Evolutionary conservation across 1,284 basidiomycete species (phyloP), one percentile per base, ranked within the genome.

Genomic region (Rhodotorula sp.): DNA sequence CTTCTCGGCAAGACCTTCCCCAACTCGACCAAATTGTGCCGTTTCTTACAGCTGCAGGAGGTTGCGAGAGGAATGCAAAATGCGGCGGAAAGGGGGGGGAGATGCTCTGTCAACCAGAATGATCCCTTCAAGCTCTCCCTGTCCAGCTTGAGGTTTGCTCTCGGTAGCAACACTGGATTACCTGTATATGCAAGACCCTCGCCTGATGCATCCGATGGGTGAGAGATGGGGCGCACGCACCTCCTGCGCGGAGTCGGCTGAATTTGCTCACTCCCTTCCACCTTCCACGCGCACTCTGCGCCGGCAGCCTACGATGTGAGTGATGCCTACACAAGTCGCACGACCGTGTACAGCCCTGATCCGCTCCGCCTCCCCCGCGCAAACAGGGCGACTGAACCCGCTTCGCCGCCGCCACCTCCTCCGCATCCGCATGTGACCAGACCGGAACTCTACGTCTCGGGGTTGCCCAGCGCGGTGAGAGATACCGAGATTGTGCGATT

Each of bases 401-500:
- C 57, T 14, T 34, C 57, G 38, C n/a, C 52, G 10, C 47, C 50
- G 8, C 34, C 34, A n/a, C 50, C 55, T 3, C 55, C 45, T 23
- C 61, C 59, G 19, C 45, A 68, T 52, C 58, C 69, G 12, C 49
- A 57, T 63, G 54, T 68, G 43, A 23, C 38, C 5, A 12, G 18
- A 16, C 67, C 72, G 6, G 14, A 54, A 2, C 69, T 76, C 34
- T 66, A 59, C 58, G 34, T 69, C 38, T 60, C 61, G 3, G 75
- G 75, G 5, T 34, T 74, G 7, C 15, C 49, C 1, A 18, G 43
- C 6, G 28, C 47, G 14, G 58, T 66, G 4, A 5, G 34, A 6
- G 73, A 76, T 43, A 52, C 34, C 12, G 66, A 62, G 3, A 58
- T 76, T 28, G 66, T 70, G 14, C n/a, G n/a, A n/a, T n/a, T n/a